Conservation (phyloP, 2,329 filamentous ascomycete genomes). For the Trichoderma pleuroti region DNA sequence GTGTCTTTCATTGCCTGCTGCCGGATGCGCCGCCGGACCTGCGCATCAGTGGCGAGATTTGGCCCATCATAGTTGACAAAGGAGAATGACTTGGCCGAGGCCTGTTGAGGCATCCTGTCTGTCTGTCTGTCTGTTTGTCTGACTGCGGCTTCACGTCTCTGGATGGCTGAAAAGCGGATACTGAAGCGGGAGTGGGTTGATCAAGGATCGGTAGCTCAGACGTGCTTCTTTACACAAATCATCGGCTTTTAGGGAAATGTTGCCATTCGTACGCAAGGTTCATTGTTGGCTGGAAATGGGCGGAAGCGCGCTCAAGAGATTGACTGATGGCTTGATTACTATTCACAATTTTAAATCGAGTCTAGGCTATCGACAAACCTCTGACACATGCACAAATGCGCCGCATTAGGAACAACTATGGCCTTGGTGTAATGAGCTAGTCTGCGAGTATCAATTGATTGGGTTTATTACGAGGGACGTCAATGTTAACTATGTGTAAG, state of each 20-base stretch:
- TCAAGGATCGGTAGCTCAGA: neutral
- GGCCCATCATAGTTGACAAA: conserved; percentile 14
- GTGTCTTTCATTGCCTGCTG: conserved; percentile 14
- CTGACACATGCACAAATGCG: neutral
- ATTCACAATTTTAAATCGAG: conserved; percentile 11
- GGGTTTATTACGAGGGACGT: neutral
- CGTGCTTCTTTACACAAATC: neutral
- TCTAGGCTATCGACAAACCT: conserved; percentile 3
- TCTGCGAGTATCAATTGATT: neutral
- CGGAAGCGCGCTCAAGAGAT: neutral
- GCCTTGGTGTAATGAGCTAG: neutral
- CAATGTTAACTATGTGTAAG: neutral
- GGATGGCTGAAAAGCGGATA: neutral
- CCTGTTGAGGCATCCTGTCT: neutral
- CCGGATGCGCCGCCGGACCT: conserved; percentile 13
- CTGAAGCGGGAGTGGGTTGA: neutral
- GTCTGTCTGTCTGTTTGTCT: neutral
- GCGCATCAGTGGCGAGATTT: neutral
- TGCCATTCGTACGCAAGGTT: neutral
- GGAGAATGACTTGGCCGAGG: neutral
- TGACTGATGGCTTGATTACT: conserved; percentile 1
- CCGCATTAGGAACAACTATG: neutral
- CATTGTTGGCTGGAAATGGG: neutral
- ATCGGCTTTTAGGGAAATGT: neutral
- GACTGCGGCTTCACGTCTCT: neutral